Evolutionary conservation across 257 asterid genomes (phyloP).

Genomic region (Gentiana macrophylla): DNA sequence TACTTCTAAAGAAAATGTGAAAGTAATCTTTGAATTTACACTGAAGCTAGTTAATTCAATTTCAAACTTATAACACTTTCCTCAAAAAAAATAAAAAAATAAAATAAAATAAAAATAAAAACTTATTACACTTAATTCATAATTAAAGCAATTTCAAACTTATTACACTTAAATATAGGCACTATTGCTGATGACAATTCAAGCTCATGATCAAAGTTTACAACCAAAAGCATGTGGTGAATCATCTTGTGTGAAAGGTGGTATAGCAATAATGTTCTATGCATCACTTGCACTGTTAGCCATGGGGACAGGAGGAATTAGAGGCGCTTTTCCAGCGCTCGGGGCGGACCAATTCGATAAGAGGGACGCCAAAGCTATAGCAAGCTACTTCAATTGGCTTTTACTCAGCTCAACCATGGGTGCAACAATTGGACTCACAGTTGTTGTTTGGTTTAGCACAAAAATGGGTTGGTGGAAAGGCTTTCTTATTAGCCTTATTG

Average conservation of each 20-base stretch:
- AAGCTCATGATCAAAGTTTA: slow-evolving; percentile 26
- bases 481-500: slow-evolving; percentile 27
- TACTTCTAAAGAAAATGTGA: no score
- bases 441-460: slow-evolving; percentile 39
- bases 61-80: no score
- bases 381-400: slow-evolving; percentile 42
- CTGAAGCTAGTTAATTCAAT: no score
- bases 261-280: slow-evolving; percentile 31
- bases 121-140: no score
- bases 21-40: no score
- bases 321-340: slow-evolving; percentile 40
- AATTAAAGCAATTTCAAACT: no score
- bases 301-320: slow-evolving; percentile 45
- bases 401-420: slow-evolving; percentile 37
- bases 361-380: slow-evolving; percentile 27
- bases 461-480: slow-evolving; percentile 51
- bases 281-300: slow-evolving; percentile 33
- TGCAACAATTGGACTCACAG: slow-evolving; percentile 42
- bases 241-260: slow-evolving; percentile 26
- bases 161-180: slow-evolving; percentile 17
- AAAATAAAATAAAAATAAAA: no score
- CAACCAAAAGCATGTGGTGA: slow-evolving; percentile 22
- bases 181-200: slow-evolving; percentile 31
- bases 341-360: slow-evolving; percentile 35
- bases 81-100: no score